Base-by-base conservation (phyloP, 192 early-diverging fungal species). In the Umbelopsis ramanniana region DNA sequence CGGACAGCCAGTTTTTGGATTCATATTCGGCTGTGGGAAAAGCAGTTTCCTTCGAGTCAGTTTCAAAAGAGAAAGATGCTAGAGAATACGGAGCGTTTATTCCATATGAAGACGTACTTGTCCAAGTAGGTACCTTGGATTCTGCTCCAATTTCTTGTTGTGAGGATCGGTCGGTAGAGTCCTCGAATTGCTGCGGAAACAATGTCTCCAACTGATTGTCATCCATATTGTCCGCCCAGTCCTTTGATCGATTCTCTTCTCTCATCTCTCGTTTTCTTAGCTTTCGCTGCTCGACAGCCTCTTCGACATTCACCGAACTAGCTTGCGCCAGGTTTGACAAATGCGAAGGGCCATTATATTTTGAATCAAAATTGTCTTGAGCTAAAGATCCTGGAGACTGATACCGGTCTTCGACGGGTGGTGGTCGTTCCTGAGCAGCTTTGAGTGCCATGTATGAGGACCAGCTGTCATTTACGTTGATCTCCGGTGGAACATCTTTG, bases 351-450 rank as follows among this genome's bases (percentile, higher is more conserved):
- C 33, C 29, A 37, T 29, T 17, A 37, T 29, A 9, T 19, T 29
- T 14, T 4, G 15, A 11, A 6, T 37, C 33, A 12, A 63, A 10
- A 6, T 35, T 37, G 12, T 63, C 33, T 6, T 19, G 48, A 21
- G 48, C 48, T 50, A 50, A 50, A 2, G 57, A 63, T 3, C 57
- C 57, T 29, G 57, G 57, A 35, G 57, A 63, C 33, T 63, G 33
- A 63, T 37, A 63, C 12, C 29, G 15, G 1, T 3, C 2, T 63
- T 29, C 29, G 29, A 29, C 29, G 29, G 29, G 24, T 63, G 11
- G 10, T 7, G 4, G 26, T 7, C 33, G 15, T 17, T 37, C 29
- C 17, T 35, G 29, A 37, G 0, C 3, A 12, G 8, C 4, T 4
- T 63, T 63, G 12, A 38, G 6, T 17, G 57, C 57, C 4, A 63